A percentile compares a stretch with the other conserved stretches of the same genome.
These are phyloP conservation scores for Juglanconis sp. DNA, from an alignment of 2,329 filamentous ascomycete genomes.

Conservation along the genomic window DNA sequence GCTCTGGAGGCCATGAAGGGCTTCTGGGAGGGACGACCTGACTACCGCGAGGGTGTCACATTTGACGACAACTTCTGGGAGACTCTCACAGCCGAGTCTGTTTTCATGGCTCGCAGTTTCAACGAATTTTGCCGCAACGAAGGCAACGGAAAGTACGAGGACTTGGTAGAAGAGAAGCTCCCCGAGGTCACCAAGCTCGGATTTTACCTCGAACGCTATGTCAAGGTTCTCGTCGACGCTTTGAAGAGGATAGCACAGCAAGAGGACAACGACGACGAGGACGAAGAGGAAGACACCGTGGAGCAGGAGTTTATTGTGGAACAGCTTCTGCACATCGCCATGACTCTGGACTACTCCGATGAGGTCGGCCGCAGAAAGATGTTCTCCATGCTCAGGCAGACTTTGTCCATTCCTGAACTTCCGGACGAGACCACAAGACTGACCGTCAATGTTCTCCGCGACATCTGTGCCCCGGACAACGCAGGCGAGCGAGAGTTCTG, in stretches of 20 bases:
- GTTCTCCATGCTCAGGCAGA: slow-evolving; percentile 85
- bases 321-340: slow-evolving; percentile 86
- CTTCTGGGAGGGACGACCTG: slow-evolving; percentile 90
- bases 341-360: slow-evolving; percentile 94
- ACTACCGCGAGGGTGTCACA: slow-evolving; percentile 69
- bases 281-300: slow-evolving; percentile 77
- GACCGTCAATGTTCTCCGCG: slow-evolving; percentile 74
- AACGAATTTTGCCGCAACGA: slow-evolving; percentile 86
- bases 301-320: slow-evolving; percentile 96
- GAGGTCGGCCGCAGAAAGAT: slow-evolving; percentile 94
- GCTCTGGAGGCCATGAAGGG: slow-evolving; percentile 91
- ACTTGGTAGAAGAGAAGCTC: slow-evolving; percentile 84
- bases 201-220: slow-evolving; percentile 79
- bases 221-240: slow-evolving; percentile 64
- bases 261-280: slow-evolving; percentile 55
- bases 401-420: slow-evolving; percentile 78
- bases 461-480: slow-evolving; percentile 73
- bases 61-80: slow-evolving; percentile 79
- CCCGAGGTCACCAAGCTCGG: slow-evolving; percentile 91
- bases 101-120: slow-evolving; percentile 88
- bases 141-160: slow-evolving; percentile 70
- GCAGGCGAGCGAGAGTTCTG: slow-evolving; percentile 80
- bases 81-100: slow-evolving; percentile 76
- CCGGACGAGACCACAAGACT: slow-evolving; percentile 93
- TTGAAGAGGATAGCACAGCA: slow-evolving; percentile 55